Evolutionary conservation across 1,139 yeast species (phyloP), one percentile per base, ranked within the genome.

Genomic region (Hyphopichia fennica): DNA sequence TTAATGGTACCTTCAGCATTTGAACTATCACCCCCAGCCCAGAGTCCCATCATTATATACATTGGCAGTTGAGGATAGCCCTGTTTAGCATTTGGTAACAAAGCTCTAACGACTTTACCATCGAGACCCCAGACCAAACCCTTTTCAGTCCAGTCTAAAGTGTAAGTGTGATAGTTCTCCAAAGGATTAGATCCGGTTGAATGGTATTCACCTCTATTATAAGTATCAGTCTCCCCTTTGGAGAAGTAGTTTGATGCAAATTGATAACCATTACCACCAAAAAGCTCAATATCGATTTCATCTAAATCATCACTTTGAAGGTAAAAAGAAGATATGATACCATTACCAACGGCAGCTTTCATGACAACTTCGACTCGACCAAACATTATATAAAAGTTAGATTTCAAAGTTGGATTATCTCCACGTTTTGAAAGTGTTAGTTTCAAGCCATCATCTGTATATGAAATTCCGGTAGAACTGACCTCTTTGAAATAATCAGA

Each of bases 221-320:
- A 87, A n/a, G 89, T 79, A 2, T 81, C 62, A 2, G 87, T 81
- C 52, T 85, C 72, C 45, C 96, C 96, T 59, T 88, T 85, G 32
- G 88, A 79, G 65, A 88, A 90, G 62, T 66, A 90, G 62, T 90
- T 89, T 30, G 93, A 75, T 65, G 88, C 96, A 56, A 87, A 82
- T 57, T 84, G 81, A 35, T 77, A 70, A 16, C 71, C 72, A 56
- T 87, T 93, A 41, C 86, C 81, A 19, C 96, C 96, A 43, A 86
- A 72, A 79, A 93, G 82, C 62, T 89, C 96, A 41, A 87, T 63
- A 65, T 89, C 96, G 37, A 89, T 81, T 65, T 89, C 96, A 62
- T 89, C 96, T 48, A 84, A 68, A 54, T 85, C 95, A 60, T 89
- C 96, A 51, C 90, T 82, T 61, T 88, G 95, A 46, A 89, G 70